phyloP scores from a whole-genome alignment of 345 rosid genomes.

The Euphorbia pulcherrima region DNA sequence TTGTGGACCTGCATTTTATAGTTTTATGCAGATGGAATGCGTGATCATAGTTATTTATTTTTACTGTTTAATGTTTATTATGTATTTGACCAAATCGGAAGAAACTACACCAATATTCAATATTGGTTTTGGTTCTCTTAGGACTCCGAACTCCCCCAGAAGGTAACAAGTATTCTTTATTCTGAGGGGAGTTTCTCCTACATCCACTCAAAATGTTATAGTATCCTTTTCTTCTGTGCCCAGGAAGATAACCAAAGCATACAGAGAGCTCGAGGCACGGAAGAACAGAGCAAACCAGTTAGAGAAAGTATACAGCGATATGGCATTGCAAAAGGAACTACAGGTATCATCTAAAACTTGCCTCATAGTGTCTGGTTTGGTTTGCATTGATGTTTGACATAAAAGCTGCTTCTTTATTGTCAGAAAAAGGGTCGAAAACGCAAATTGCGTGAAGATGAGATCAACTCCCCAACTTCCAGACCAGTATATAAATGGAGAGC shows the following conservation, averaged over 20 bases:
- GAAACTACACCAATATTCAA: neutral
- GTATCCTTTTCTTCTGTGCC: neutral
- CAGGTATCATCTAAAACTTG: constrained; percentile 42
- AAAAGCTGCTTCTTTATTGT: neutral
- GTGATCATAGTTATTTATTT: too few species aligned
- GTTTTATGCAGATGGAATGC: neutral
- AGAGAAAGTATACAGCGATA: constrained; percentile 67
- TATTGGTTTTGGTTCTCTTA: neutral
- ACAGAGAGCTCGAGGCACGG: constrained; percentile 74
- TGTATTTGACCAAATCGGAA: neutral
- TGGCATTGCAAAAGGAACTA: constrained; percentile 74
- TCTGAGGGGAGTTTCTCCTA: neutral
- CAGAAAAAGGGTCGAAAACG: constrained; percentile 83
- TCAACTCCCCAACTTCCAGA: constrained; percentile 50
- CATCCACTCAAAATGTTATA: neutral
- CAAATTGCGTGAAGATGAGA: constrained; percentile 72
- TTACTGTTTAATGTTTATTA: neutral
- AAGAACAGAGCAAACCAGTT: constrained; percentile 55
- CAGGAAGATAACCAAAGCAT: constrained; percentile 62
- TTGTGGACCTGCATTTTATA: neutral
- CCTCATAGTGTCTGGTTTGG: neutral
- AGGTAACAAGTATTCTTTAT: neutral
- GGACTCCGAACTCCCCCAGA: neutral
- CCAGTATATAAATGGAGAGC: constrained; percentile 72
- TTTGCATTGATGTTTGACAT: constrained; percentile 11